phyloP scores from a whole-genome alignment of 1,284 basidiomycete genomes.

The Uromyces viciae-fabae region DNA sequence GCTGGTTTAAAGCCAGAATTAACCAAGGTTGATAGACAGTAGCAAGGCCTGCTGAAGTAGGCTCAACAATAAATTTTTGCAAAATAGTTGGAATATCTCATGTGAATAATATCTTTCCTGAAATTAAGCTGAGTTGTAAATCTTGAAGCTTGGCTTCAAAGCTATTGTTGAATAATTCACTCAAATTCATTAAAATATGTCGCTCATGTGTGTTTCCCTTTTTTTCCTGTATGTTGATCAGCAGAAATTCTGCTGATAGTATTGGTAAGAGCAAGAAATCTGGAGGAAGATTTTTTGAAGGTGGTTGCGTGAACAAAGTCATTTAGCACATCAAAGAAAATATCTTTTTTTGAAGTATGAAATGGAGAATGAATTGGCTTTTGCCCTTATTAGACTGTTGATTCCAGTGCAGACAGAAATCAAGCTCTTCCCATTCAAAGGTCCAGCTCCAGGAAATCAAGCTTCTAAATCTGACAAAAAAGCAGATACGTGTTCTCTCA shows the following conservation, averaged over 20 bases:
- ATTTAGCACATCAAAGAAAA: conserved; percentile 22
- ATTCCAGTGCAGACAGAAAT: conserved; percentile 35
- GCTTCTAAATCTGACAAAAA: conserved; percentile 29
- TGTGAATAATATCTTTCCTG: conserved; percentile 24
- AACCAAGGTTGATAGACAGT: conserved; percentile 27
- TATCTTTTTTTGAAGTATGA: not conserved
- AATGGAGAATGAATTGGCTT: not conserved
- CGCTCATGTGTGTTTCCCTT: conserved; percentile 16
- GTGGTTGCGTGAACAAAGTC: conserved; percentile 15
- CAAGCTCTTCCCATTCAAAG: conserved; percentile 28
- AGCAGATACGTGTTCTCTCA: conserved; percentile 25
- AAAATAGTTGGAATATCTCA: conserved; percentile 32
- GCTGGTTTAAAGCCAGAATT: too few species aligned
- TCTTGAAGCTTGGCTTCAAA: conserved; percentile 11
- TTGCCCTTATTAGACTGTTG: conserved; percentile 32
- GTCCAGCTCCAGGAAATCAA: conserved; percentile 33
- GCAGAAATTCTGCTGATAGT: conserved; percentile 26
- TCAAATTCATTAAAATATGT: conserved; percentile 5
- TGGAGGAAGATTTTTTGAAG: conserved; percentile 15
- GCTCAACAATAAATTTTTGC: conserved; percentile 22
- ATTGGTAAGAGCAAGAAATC: conserved; percentile 40
- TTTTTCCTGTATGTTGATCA: conserved; percentile 15
- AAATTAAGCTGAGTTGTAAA: conserved; percentile 9
- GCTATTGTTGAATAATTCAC: conserved; percentile 19
- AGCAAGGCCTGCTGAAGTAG: not conserved